Evolutionary conservation across 352 stramenopile species (phyloP).

Genomic region (Pythium sp.): DNA sequence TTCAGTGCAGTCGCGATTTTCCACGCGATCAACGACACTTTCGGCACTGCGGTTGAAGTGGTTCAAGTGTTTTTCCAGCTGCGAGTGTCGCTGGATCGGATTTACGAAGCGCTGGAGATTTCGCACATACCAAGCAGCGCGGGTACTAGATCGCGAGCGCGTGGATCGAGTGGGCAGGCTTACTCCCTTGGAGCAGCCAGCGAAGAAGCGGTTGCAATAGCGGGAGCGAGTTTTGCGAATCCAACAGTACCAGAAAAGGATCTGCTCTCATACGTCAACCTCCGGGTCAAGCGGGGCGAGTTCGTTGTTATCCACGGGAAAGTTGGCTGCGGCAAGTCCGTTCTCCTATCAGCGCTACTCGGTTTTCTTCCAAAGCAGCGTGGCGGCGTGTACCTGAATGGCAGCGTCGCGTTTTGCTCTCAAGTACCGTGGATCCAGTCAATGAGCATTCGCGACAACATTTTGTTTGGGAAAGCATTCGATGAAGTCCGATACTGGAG

Average conservation of each 20-base stretch:
- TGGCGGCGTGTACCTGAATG: slow-evolving; percentile 36
- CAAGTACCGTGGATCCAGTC: slow-evolving; percentile 97
- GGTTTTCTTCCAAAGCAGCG: slow-evolving; percentile 41
- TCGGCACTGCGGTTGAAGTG: slow-evolving; percentile 18
- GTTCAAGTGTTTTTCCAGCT: slow-evolving; percentile 24
- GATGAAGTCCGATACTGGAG: slow-evolving; percentile 60
- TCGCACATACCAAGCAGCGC: slow-evolving; percentile 2
- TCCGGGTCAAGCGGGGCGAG: slow-evolving; percentile 40
- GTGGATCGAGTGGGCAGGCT: not conserved
- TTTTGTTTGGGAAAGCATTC: slow-evolving; percentile 91
- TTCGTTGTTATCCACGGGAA: slow-evolving; percentile 59
- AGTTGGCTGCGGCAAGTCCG: slow-evolving; percentile 63
- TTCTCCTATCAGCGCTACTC: slow-evolving; percentile 48
- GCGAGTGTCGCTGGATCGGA: slow-evolving; percentile 28
- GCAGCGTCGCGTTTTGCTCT: slow-evolving; percentile 75
- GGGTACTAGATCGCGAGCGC: not conserved
- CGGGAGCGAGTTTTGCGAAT: slow-evolving; percentile 45
- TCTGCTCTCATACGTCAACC: slow-evolving; percentile 48
- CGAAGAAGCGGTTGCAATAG: slow-evolving; percentile 30
- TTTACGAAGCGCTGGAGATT: slow-evolving; percentile 22
- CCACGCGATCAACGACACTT: slow-evolving; percentile 38
- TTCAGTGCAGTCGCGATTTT: slow-evolving; percentile 36
- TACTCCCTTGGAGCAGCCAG: slow-evolving; percentile 1
- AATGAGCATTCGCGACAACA: slow-evolving; percentile 95
- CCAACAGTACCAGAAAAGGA: slow-evolving; percentile 20